Conservation (phyloP, 768 basidiomycete genomes). For the Lyophyllum semitale region DNA sequence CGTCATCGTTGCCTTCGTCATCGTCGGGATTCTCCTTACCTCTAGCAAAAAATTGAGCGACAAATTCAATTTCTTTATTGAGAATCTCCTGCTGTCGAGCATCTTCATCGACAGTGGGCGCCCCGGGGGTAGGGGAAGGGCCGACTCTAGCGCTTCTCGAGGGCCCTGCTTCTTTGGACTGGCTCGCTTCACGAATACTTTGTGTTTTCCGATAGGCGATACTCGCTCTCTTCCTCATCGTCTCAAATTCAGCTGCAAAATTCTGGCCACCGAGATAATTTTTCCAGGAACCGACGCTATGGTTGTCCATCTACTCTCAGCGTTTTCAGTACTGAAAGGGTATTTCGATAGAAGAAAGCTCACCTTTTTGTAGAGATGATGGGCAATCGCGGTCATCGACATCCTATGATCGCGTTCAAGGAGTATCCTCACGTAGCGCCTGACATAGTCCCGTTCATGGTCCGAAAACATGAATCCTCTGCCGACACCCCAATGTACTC, state of each 20-base stretch:
- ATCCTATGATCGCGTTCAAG: conserved; percentile 50
- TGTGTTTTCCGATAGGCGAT: conserved; percentile 50
- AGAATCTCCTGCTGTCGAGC: conserved; percentile 4
- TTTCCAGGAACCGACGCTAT: conserved; percentile 52
- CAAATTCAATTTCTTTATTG: conserved; percentile 44
- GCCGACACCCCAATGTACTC: conserved; percentile 22
- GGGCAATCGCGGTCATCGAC: conserved; percentile 36
- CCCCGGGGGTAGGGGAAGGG: not conserved
- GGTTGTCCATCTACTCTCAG: conserved; percentile 58
- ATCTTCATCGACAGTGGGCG: not conserved
- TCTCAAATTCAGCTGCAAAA: conserved; percentile 42
- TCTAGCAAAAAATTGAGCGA: conserved; percentile 59
- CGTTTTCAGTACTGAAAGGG: not conserved
- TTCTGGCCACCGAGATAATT: conserved; percentile 32
- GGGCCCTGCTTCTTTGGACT: not conserved
- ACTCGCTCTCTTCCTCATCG: conserved; percentile 48
- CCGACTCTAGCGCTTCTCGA: not conserved
- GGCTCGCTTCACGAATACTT: conserved; percentile 7
- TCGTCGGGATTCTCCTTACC: conserved; percentile 26
- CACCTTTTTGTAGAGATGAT: conserved; percentile 49
- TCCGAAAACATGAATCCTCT: conserved; percentile 46
- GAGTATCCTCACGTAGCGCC: conserved; percentile 44
- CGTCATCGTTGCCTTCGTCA: conserved; percentile 39
- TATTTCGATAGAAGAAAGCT: conserved; percentile 3
- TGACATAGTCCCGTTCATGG: conserved; percentile 51